A percentile compares a stretch with the other conserved stretches of the same genome.
Conservation (phyloP, 257 asterid species). For the Verbena officinalis region DNA sequence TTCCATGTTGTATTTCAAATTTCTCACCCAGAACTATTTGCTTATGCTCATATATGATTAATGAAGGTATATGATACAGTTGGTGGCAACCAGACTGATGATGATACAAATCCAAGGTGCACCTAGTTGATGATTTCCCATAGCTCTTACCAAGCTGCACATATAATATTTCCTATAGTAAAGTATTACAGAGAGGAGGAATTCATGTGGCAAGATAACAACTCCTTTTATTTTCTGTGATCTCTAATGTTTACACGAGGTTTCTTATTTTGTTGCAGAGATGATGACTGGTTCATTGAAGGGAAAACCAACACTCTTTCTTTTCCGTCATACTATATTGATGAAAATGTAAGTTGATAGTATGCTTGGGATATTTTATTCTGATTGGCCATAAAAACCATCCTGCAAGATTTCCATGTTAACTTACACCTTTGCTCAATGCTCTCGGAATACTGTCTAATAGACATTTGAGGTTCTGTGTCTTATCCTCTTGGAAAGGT, state of each 20-base stretch:
- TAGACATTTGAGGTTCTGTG: conserved; percentile 23
- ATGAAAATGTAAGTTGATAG: conserved; percentile 83
- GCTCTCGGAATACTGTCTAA: conserved; percentile 2
- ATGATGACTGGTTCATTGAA: conserved; percentile 89
- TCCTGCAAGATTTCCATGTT: conserved; percentile 16
- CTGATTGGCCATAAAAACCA: conserved; percentile 25
- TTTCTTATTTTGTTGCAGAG: conserved; percentile 62
- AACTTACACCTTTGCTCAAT: neutral
- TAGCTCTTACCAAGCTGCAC: conserved; percentile 28
- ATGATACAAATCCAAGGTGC: conserved; percentile 73
- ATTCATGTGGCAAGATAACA: conserved; percentile 16
- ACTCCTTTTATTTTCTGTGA: neutral
- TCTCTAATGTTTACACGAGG: conserved; percentile 22
- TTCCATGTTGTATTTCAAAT: conserved; percentile 7
- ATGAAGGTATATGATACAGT: conserved; percentile 90
- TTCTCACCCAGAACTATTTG: conserved; percentile 23
- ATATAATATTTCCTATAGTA: conserved; percentile 14
- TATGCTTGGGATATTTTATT: conserved; percentile 23
- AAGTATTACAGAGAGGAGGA: conserved; percentile 14
- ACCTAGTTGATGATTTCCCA: conserved; percentile 24
- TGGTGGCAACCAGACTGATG: conserved; percentile 84
- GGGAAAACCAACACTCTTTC: conserved; percentile 80
- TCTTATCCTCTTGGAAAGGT: neutral
- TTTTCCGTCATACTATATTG: conserved; percentile 96
- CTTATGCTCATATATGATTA: conserved; percentile 35